Base-by-base conservation (phyloP, 2,329 filamentous ascomycete genomes). In the Aspergillus unguis region DNA sequence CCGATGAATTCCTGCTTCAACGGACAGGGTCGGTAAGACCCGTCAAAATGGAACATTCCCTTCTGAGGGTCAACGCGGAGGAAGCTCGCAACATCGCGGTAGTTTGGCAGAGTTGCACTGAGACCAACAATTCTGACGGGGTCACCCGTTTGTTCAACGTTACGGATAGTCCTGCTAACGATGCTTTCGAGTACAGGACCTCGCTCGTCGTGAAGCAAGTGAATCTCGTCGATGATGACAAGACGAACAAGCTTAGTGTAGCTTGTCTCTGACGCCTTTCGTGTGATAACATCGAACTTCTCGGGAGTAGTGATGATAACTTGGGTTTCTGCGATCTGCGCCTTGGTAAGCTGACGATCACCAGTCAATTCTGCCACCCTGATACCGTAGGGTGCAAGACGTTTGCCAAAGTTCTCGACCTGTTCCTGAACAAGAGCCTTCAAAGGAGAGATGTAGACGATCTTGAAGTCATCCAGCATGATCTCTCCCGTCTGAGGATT, bases 231-330 rank as follows among this genome's bases (percentile, higher is more conserved):
- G 56, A 99, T 97, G 68, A 96, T 92, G 53, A 99, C 87, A 8
- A 99, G 81, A 36, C 92, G 87, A 27, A 99, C 94, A n/a, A 99
- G 83, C 64, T 95, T 95, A 11, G 92, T 99, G 73, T 99, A 99
- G 63, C 91, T 95, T 50, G 94, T 84, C 69, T 99, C 95, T 1
- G 92, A 96, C 5, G 92, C 92, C 73, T 99, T 99, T 73, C 95
- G 85, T 5, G 95, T 99, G 62, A 99, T 96, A 61, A 99, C 92
- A 73, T 99, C 94, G 88, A 91, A 99, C 75, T 99, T 99, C 73
- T 99, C 94, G 23, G 94, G 94, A 0, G 94, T 99, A 0, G 94
- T 99, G 54, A 99, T 92, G 62, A 99, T 99, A 62, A 99, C 86
- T 70, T 99, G 92, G 0, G 94, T 99, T 65, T 99, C 94, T 1